phyloP scores from a whole-genome alignment of 2,329 filamentous ascomycete species.

The Dactylellina cionopaga region DNA sequence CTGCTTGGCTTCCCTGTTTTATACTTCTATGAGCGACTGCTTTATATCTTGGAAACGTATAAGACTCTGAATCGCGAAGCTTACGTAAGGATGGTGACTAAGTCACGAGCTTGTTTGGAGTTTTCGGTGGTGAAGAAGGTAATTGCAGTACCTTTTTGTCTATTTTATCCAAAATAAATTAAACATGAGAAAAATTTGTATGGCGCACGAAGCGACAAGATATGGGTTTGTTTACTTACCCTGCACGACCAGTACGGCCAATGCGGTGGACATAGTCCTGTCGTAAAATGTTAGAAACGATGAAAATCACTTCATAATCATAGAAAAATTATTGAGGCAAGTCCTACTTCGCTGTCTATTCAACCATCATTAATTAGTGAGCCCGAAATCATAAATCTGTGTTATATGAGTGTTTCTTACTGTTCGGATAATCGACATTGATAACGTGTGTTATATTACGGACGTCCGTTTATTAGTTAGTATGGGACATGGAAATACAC shows the following conservation, averaged over 20 bases:
- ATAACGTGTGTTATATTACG: slow-evolving; percentile 99
- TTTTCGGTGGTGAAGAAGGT: slow-evolving; percentile 99
- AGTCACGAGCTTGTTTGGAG: slow-evolving; percentile 94
- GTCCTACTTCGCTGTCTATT: slow-evolving; percentile 48
- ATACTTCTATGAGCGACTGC: background rate
- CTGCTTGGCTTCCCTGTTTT: slow-evolving; percentile 88
- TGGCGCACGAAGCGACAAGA: too few relatives aligned
- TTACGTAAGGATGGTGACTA: slow-evolving; percentile 78
- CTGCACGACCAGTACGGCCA: slow-evolving; percentile 91
- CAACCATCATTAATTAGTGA: background rate
- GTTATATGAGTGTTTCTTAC: slow-evolving; percentile 45
- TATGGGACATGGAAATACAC: slow-evolving; percentile 60
- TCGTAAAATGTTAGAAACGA: slow-evolving; percentile 87
- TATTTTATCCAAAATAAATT: slow-evolving; percentile 63
- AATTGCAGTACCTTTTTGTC: slow-evolving; percentile 93
- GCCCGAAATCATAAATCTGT: background rate
- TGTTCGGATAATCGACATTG: slow-evolving; percentile 99
- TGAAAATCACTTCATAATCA: background rate
- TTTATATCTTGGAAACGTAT: background rate
- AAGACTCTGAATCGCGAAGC: background rate
- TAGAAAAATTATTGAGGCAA: background rate
- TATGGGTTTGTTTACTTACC: slow-evolving; percentile 63
- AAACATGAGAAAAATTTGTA: slow-evolving; percentile 7
- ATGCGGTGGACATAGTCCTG: slow-evolving; percentile 95
- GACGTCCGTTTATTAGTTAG: slow-evolving; percentile 96